Evolutionary conservation across 2,329 filamentous ascomycete species (phyloP).

Genomic region (Pestalotiopsis sp.): DNA sequence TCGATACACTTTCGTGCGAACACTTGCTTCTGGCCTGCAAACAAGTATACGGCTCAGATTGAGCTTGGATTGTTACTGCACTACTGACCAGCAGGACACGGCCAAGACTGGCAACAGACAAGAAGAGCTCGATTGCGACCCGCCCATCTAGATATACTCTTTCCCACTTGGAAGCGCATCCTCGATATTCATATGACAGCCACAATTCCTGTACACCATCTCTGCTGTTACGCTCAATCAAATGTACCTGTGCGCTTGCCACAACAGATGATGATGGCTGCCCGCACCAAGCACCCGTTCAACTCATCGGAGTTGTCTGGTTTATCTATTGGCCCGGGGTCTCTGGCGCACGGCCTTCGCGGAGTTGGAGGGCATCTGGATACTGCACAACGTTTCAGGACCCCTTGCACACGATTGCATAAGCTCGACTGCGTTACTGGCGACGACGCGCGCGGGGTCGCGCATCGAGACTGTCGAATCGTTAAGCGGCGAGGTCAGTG

Average conservation of each 20-base stretch:
- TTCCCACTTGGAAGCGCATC: background rate
- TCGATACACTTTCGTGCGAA: background rate
- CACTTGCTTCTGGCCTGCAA: background rate
- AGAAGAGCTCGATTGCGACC: background rate
- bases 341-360: background rate
- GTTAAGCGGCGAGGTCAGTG: background rate
- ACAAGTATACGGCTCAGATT: background rate
- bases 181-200: background rate
- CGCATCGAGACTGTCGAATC: background rate
- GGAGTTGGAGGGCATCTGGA: background rate
- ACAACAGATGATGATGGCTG: background rate
- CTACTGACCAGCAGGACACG: background rate
- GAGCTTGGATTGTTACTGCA: background rate
- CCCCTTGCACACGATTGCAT: background rate
- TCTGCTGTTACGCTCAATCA: background rate
- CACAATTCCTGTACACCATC: background rate
- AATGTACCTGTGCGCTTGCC: constrained; percentile 2
- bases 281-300: background rate
- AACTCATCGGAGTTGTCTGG: background rate
- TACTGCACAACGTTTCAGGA: background rate
- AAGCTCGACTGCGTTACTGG: background rate
- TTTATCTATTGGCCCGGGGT: background rate
- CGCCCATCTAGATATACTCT: background rate
- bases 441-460: background rate
- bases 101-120: background rate